Base-by-base conservation (phyloP, 106 monocot genomes). In the Narthecium ossifragum region DNA sequence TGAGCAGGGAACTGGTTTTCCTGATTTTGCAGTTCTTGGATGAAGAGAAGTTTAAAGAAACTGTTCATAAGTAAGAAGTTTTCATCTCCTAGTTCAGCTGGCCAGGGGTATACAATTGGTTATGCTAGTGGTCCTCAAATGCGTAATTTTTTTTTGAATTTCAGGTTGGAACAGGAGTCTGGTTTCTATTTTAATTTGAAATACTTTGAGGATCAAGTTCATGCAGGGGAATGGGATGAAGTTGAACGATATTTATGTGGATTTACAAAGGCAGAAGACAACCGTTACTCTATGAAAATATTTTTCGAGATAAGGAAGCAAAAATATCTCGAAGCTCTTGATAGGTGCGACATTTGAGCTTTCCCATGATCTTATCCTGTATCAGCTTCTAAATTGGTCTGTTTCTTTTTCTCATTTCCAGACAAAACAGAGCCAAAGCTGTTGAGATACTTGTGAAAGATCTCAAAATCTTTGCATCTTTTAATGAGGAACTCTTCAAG, bases 1-100 rank as follows among this genome's bases (percentile, higher is more conserved):
- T 96, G 71, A 96, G 90, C 64, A 98, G 91, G 96, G 96, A 98
- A 70, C 87, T 98, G 15, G 96, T 98, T 68, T 98, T 98, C 84
- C 90, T 98, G 55, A 91, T 98, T 69, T 74, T 98, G 51, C 96
- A 98, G 66, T 98, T 98, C 62, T 55, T 98, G 34, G 96, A 98
- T 39, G 96, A 98, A 70, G 96, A 98, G 66, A 98, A 98, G 55
- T 98, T 91, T 74, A 98, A 91, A 75, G 96, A 98, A 31, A 84
- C 90, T 15, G 96, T 98, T 50, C 96, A 98, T 36, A 91, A 75
- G 96, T 98, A 74, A 80, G 86, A 47, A 0, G n/a, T 15, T 26
- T 53, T 74, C 4, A 21, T 32, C 22, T 21, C 41, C 49, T 6
- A 22, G 9, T 20, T 20, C 3, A 49, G 23, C 5, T 49, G 49